Evolutionary conservation across 805 yeast genomes (phyloP).

Genomic region (Metschnikowia hibisci): DNA sequence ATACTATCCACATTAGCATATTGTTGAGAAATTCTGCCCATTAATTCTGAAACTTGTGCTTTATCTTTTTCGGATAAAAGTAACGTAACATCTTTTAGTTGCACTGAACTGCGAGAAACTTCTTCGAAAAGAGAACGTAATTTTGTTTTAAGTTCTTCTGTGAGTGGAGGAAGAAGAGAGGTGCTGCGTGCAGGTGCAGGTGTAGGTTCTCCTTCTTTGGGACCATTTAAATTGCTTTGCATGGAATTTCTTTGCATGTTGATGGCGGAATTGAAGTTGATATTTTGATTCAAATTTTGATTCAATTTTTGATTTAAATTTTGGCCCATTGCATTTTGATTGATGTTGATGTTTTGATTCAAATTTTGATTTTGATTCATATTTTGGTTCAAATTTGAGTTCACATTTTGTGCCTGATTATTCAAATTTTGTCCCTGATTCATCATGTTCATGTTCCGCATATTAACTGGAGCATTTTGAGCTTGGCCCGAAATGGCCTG

Average conservation of each 20-base stretch:
- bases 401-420: neutral
- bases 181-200: constrained; percentile 2
- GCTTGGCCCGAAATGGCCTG: constrained; percentile 1
- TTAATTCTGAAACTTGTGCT: constrained; percentile 51
- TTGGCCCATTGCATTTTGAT: neutral
- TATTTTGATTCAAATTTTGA: neutral
- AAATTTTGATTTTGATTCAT: neutral
- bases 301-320: constrained; percentile 2
- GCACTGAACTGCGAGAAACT: constrained; percentile 62
- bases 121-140: constrained; percentile 65
- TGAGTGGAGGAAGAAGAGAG: constrained; percentile 31
- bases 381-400: neutral
- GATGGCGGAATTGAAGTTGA: neutral
- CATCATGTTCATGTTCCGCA: neutral
- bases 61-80: constrained; percentile 62
- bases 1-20: constrained; percentile 69
- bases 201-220: neutral
- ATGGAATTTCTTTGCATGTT: neutral
- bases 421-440: neutral
- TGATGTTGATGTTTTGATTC: constrained; percentile 6
- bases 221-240: neutral
- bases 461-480: neutral
- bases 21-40: constrained; percentile 53
- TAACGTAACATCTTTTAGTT: constrained; percentile 62
- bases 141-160: constrained; percentile 60